Base-by-base conservation (phyloP, 1,284 basidiomycete species). In the Heterobasidion parviporum region DNA sequence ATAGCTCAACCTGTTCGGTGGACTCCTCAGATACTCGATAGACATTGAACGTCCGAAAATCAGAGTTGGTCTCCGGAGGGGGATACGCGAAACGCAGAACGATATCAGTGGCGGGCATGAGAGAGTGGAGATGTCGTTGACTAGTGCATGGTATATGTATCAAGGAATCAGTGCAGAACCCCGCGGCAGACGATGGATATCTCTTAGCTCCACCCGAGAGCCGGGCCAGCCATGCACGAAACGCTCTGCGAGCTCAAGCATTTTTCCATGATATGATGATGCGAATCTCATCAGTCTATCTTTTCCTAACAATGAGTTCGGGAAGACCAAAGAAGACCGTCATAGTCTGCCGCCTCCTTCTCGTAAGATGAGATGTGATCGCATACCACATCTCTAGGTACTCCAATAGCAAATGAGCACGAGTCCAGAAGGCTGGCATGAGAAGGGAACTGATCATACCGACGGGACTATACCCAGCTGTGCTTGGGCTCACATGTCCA, bases 1-100 rank as follows among this genome's bases (percentile, higher is more conserved):
- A 82, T 16, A 80, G 59, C 54, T 79, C 76, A 33, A 73, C 55
- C 35, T 69, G 64, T n/a, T 64, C 63, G 33, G 59, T 56, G 1
- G 66, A 61, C 26, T 60, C 67, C 38, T 69, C 70, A 5, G 66
- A 57, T n/a, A 74, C 61, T 52, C 72, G 70, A 51, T 68, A 65
- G 38, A 79, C 69, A 35, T 69, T 70, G 60, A 80, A 73, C 6
- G 76, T 72, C 51, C 79, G 78, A 62, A 70, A 64, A 63, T 81
- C 76, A 41, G 67, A 60, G 52, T 69, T 67, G 44, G 67, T 56
- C 35, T 63, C 61, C 20, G 67, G 64, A 18, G 68, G 60, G 38
- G 71, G 64, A 57, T 68, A 73, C n/a, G 67, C 63, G 59, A 80
- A 75, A n/a, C 67, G 71, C 50, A 81, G 70, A 52, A 70, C 59